Evolutionary conservation across 2,329 filamentous ascomycete genomes (phyloP).

Genomic region (Xylariaceae sp.): DNA sequence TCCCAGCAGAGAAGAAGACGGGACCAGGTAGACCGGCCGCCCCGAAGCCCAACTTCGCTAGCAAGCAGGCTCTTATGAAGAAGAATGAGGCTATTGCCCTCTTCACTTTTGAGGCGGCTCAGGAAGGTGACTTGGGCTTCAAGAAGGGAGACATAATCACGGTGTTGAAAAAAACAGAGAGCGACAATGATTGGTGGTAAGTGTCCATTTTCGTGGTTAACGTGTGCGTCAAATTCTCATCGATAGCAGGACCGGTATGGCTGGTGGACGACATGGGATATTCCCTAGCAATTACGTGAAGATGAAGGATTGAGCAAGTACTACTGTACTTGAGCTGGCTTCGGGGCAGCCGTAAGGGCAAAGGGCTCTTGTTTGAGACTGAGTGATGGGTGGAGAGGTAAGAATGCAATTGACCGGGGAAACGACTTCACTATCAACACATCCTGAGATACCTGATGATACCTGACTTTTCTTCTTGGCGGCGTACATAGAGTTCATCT

Average conservation of each 20-base stretch:
- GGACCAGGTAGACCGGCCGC: constrained; percentile 77
- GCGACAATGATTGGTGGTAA: constrained; percentile 90
- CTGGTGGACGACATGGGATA: constrained; percentile 81
- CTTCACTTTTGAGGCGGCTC: constrained; percentile 91
- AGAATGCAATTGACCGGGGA: no score
- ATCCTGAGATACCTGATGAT: no score
- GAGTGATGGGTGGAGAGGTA: no score
- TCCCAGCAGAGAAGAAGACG: constrained; percentile 36
- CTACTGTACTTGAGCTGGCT: no score
- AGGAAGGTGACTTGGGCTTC: constrained; percentile 87
- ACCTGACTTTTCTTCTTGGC: no score
- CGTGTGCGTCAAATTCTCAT: background rate
- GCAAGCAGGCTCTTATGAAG: constrained; percentile 51
- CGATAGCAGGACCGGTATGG: constrained; percentile 70
- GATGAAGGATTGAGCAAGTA: constrained; percentile 41
- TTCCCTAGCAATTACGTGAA: constrained; percentile 83
- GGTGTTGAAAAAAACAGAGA: constrained; percentile 90
- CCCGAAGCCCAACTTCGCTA: constrained; percentile 79
- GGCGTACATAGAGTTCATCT: no score
- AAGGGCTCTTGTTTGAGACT: no score
- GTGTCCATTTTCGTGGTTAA: constrained; percentile 26
- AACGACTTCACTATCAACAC: no score
- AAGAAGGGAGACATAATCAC: constrained; percentile 98
- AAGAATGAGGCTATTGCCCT: constrained; percentile 84
- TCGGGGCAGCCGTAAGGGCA: no score